phyloP scores from a whole-genome alignment of 306 rosid species.

The Arachis hypogaea region DNA sequence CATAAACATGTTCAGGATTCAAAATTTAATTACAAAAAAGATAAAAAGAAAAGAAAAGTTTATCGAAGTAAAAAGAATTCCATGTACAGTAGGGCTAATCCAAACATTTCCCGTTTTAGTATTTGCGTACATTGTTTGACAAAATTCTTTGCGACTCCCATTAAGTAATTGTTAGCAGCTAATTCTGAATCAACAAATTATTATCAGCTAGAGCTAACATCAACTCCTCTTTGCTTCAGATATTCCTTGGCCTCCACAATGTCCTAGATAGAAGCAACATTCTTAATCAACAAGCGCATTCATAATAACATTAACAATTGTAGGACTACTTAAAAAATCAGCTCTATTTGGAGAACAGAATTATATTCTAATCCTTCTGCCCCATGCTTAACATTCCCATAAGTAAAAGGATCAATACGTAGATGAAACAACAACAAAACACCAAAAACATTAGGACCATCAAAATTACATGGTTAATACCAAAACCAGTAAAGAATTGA shows the following conservation, averaged over 20 bases:
- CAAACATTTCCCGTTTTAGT: constrained; percentile 10
- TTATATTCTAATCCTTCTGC: background rate
- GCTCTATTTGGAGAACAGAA: background rate
- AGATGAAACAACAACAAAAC: constrained; percentile 3
- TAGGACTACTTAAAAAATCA: background rate
- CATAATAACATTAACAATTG: background rate
- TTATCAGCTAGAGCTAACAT: constrained; percentile 61
- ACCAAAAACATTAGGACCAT: background rate
- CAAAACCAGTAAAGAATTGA: background rate
- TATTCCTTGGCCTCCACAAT: constrained; percentile 76
- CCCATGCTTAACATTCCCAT: background rate
- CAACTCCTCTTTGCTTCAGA: constrained; percentile 70
- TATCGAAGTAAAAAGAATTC: background rate
- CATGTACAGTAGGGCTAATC: constrained; percentile 24
- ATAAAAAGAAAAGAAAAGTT: constrained; percentile 6
- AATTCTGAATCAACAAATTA: constrained; percentile 18
- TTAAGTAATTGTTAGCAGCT: constrained; percentile 25
- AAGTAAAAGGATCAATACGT: background rate
- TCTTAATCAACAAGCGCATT: background rate
- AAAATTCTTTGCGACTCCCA: constrained; percentile 19
- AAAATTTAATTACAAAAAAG: background rate
- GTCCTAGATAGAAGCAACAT: constrained; percentile 57
- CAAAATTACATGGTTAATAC: background rate
- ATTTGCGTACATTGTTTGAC: constrained; percentile 13
- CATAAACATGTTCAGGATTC: no score